Conservation (phyloP, 208 protist genomes). For the Herpetomonas tarakana region DNA sequence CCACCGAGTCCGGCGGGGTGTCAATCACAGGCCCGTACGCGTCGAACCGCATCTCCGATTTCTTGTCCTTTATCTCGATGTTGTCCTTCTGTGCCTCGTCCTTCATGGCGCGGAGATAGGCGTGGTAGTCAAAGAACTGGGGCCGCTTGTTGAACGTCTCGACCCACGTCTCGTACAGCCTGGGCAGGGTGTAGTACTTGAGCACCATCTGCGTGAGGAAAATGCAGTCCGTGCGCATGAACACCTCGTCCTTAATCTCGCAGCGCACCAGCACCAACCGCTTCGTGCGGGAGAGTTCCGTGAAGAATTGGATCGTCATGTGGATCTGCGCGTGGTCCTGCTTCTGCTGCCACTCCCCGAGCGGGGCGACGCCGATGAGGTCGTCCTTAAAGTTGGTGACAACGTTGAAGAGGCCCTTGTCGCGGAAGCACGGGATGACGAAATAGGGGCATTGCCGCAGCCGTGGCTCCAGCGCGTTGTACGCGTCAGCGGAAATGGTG, state of each 20-base stretch:
- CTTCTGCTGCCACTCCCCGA: constrained; percentile 89
- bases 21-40: constrained; percentile 83
- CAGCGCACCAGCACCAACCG: constrained; percentile 86
- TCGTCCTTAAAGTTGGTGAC: constrained; percentile 90
- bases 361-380: constrained; percentile 79
- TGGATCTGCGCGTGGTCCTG: constrained; percentile 80
- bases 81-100: constrained; percentile 84
- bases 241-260: constrained; percentile 91
- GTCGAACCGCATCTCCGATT: constrained; percentile 54
- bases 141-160: constrained; percentile 90
- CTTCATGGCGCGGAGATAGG: constrained; percentile 88
- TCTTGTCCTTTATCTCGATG: constrained; percentile 88
- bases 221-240: constrained; percentile 85
- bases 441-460: constrained; percentile 85
- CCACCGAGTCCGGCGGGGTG: constrained; percentile 73
- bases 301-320: constrained; percentile 95
- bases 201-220: constrained; percentile 90
- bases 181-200: constrained; percentile 88
- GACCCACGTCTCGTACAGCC: constrained; percentile 82
- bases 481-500: constrained; percentile 72
- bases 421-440: constrained; percentile 88
- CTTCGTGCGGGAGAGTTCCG: constrained; percentile 82
- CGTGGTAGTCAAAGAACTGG: constrained; percentile 85
- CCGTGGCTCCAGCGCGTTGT: constrained; percentile 79
- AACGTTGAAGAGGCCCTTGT: constrained; percentile 91